phyloP scores from a whole-genome alignment of 257 asterid species.

The Fraxinus quadrangulata region DNA sequence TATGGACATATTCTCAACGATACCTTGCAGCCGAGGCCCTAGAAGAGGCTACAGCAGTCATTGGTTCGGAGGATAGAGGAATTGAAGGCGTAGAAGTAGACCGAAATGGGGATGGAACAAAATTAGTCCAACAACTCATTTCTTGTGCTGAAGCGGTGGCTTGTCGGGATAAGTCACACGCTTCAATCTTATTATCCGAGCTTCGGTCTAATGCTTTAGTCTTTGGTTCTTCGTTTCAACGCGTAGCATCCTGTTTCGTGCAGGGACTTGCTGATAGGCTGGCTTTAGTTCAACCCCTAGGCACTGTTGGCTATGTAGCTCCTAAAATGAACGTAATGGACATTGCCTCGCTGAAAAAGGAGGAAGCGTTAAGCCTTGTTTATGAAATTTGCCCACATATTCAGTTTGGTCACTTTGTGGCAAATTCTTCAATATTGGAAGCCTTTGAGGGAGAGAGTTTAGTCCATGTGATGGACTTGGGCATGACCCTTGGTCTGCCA shows the following conservation, averaged over 20 bases:
- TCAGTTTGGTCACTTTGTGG: slow-evolving; percentile 71
- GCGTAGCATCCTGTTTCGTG: slow-evolving; percentile 76
- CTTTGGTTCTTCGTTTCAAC: slow-evolving; percentile 78
- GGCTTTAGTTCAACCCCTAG: slow-evolving; percentile 68
- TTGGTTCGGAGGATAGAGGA: slow-evolving; percentile 23
- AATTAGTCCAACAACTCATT: slow-evolving; percentile 64
- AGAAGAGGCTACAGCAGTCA: slow-evolving; percentile 43
- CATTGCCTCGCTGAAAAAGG: slow-evolving; percentile 47
- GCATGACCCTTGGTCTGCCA: slow-evolving; percentile 70
- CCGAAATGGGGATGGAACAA: slow-evolving; percentile 50
- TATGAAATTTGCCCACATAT: slow-evolving; percentile 67
- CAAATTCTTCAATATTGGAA: slow-evolving; percentile 64
- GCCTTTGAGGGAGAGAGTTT: slow-evolving; percentile 95
- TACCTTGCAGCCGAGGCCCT: slow-evolving; percentile 65
- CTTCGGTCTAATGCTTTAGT: slow-evolving; percentile 64
- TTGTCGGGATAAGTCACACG: slow-evolving; percentile 67
- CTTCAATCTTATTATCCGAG: slow-evolving; percentile 56
- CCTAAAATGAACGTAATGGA: slow-evolving; percentile 44
- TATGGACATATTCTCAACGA: slow-evolving; percentile 56
- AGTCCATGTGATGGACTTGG: slow-evolving; percentile 77
- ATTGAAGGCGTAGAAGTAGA: slow-evolving; percentile 8
- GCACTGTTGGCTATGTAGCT: slow-evolving; percentile 50
- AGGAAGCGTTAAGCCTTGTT: slow-evolving; percentile 59
- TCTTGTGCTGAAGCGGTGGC: slow-evolving; percentile 88
- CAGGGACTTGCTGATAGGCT: slow-evolving; percentile 70